phyloP scores from a whole-genome alignment of 768 basidiomycete species.

The Gymnopilus dilepis region DNA sequence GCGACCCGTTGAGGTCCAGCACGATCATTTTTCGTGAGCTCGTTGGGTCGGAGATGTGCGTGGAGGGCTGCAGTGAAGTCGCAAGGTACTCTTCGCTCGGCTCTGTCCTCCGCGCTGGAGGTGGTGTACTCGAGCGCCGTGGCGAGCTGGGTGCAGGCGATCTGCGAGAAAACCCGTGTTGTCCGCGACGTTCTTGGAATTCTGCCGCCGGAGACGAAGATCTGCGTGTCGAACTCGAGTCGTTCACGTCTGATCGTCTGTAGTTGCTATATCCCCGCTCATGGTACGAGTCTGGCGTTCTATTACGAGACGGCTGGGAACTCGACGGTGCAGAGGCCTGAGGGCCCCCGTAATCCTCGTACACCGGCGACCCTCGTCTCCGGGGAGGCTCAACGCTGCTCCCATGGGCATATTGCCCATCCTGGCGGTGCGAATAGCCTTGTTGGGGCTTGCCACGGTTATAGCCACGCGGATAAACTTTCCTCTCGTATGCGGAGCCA shows the following conservation, averaged over 20 bases:
- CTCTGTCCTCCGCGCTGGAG: conserved; percentile 16
- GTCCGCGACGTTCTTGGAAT: background rate
- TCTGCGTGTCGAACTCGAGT: background rate
- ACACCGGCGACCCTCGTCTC: conserved; percentile 4
- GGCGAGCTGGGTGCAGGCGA: background rate
- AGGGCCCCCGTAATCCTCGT: background rate
- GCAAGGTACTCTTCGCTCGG: conserved; percentile 40
- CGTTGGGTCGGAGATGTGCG: conserved; percentile 28
- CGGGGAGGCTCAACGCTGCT: background rate
- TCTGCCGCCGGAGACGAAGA: background rate
- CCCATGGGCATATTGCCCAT: background rate
- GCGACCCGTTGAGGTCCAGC: conserved; percentile 78
- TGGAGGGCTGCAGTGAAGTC: conserved; percentile 35
- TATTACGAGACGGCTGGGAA: background rate
- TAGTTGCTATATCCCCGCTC: background rate
- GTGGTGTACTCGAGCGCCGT: conserved; percentile 1
- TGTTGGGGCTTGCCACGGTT: background rate
- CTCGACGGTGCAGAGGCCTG: background rate
- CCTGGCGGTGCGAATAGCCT: background rate
- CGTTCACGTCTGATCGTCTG: background rate
- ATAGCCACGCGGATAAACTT: background rate
- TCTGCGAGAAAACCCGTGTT: background rate
- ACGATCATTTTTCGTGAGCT: conserved; percentile 66
- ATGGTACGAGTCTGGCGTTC: background rate
- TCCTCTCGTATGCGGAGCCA: background rate